These are phyloP conservation scores for Carex myosuroides DNA, from an alignment of 176 grass and related monocot species.

Conservation along the genomic window DNA sequence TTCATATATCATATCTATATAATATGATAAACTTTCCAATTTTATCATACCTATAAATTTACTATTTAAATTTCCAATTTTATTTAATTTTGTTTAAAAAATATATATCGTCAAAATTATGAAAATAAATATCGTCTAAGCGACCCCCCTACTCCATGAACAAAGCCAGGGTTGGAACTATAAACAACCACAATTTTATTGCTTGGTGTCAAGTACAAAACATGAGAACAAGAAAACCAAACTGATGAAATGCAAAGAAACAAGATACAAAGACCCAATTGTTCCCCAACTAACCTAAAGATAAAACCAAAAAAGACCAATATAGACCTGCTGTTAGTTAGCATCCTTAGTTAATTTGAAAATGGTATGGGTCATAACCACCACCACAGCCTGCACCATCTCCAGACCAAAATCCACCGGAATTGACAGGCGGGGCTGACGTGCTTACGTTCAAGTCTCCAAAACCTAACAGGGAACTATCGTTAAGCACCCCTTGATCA, in stretches of 20 bases:
- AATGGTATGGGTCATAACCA: constrained; percentile 29
- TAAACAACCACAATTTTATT: constrained; percentile 12
- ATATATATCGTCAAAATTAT: no score
- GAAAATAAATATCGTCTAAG: no score
- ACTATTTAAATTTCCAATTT: no score
- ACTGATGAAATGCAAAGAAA: not conserved
- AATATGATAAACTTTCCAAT: no score
- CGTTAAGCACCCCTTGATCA: not conserved
- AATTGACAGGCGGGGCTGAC: not conserved
- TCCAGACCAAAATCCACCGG: constrained; percentile 25
- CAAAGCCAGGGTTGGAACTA: not conserved
- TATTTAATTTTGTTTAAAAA: no score
- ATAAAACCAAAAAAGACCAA: not conserved
- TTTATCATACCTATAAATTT: no score
- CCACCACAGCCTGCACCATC: not conserved
- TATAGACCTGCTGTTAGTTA: not conserved
- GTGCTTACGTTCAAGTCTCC: constrained; percentile 9
- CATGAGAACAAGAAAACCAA: constrained; percentile 7
- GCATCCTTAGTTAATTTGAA: constrained; percentile 29
- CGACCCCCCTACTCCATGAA: not conserved
- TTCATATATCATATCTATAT: no score
- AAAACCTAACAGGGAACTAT: constrained; percentile 7
- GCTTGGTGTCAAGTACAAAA: not conserved
- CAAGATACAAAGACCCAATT: not conserved
- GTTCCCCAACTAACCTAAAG: not conserved